phyloP scores from a whole-genome alignment of 306 rosid species.

The Begonia fuchsioides region DNA sequence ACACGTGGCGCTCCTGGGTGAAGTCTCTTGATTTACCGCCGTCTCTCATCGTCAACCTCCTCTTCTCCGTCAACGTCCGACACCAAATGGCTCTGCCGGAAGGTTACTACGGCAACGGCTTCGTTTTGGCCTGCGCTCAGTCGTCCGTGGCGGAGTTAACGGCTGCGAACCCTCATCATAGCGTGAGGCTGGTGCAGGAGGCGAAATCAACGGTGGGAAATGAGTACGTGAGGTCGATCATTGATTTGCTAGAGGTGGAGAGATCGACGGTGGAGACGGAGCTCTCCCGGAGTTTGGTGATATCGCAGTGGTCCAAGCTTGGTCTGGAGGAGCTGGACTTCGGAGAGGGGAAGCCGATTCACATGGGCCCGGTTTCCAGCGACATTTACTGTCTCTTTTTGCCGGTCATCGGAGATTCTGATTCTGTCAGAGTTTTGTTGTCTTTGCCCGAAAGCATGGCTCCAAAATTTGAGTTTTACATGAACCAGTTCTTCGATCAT shows the following conservation, averaged over 20 bases:
- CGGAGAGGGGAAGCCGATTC: conserved; percentile 57
- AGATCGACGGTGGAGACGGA: conserved; percentile 34
- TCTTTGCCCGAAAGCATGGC: conserved; percentile 52
- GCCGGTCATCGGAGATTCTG: conserved; percentile 37
- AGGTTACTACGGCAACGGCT: conserved; percentile 70
- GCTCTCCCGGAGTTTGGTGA: conserved; percentile 45
- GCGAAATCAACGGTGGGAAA: conserved; percentile 30
- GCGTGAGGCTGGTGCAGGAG: conserved; percentile 39
- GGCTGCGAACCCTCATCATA: conserved; percentile 22
- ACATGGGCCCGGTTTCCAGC: conserved; percentile 64
- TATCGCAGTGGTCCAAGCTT: conserved; percentile 75
- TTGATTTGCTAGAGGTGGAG: conserved; percentile 51
- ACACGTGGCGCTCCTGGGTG: conserved; percentile 91
- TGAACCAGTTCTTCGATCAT: conserved; percentile 19
- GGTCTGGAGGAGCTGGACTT: conserved; percentile 76
- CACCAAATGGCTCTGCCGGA: conserved; percentile 18
- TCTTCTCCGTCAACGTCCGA: conserved; percentile 58
- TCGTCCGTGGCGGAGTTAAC: conserved; percentile 32
- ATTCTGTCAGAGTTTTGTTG: conserved; percentile 48
- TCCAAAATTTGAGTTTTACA: conserved; percentile 30
- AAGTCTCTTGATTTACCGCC: conserved; percentile 28
- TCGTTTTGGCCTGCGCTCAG: conserved; percentile 51
- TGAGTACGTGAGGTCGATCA: conserved; percentile 40
- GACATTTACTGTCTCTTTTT: conserved; percentile 74
- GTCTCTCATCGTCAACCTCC: conserved; percentile 33